Conservation (phyloP, 176 grass and related monocot genomes). For the Coix lacrymajobi region DNA sequence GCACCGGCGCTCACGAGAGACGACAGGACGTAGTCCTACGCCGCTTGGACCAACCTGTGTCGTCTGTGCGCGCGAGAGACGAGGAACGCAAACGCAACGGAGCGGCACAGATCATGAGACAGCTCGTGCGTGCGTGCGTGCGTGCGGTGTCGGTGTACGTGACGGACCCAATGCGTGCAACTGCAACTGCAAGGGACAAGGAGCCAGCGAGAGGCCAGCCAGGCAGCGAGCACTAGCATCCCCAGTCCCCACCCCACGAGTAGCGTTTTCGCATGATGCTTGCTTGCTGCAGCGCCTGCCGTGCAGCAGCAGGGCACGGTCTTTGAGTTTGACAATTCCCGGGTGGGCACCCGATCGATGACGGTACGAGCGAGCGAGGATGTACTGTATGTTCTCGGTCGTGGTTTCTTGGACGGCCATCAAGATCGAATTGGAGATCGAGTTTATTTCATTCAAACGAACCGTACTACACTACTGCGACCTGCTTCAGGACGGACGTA, state of each 20-base stretch:
- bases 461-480: too few species aligned
- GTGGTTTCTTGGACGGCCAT: not conserved
- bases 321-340: not conserved
- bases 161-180: not conserved
- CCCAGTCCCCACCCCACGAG: not conserved
- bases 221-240: too few species aligned
- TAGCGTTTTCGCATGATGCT: not conserved
- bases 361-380: too few species aligned
- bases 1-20: not conserved
- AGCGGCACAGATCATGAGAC: slow-evolving; percentile 4
- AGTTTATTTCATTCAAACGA: too few species aligned
- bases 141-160: not conserved
- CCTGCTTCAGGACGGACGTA: too few species aligned
- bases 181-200: too few species aligned
- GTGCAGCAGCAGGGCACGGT: not conserved
- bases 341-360: too few species aligned
- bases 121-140: not conserved
- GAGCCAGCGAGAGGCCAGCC: not conserved
- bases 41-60: not conserved
- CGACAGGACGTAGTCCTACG: not conserved
- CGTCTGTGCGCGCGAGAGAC: not conserved
- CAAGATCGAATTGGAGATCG: too few species aligned
- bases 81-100: not conserved
- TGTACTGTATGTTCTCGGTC: not conserved
- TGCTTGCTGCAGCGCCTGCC: not conserved